These are phyloP conservation scores for Chrysosporium keratinophilum DNA, from an alignment of 2,329 filamentous ascomycete species.

Conservation along the genomic window DNA sequence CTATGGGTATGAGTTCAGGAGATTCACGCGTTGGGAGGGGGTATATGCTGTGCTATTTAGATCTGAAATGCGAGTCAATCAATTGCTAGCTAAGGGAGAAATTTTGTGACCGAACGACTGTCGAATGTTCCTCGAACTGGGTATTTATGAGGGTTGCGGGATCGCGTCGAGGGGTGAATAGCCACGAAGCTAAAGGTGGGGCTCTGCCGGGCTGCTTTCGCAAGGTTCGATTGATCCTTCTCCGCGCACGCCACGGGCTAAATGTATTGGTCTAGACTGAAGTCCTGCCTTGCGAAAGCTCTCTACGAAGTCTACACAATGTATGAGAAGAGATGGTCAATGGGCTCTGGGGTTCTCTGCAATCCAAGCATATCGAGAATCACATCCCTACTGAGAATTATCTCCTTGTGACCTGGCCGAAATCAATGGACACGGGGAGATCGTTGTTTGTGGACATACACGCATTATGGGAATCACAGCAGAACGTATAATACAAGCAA, in stretches of 20 bases:
- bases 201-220: not conserved
- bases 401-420: too few species aligned
- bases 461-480: not conserved
- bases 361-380: too few species aligned
- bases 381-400: too few species aligned
- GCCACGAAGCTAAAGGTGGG: not conserved
- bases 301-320: too few species aligned
- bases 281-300: too few species aligned
- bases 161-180: not conserved
- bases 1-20: not conserved
- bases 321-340: too few species aligned
- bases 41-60: not conserved
- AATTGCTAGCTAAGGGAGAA: not conserved
- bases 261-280: not conserved
- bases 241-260: not conserved
- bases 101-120: not conserved
- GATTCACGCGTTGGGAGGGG: not conserved
- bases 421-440: not conserved
- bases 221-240: not conserved
- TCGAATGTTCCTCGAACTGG: slow-evolving; percentile 17
- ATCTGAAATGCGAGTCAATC: not conserved
- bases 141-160: slow-evolving; percentile 1
- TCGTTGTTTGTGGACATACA: not conserved
- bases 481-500: slow-evolving; percentile 2
- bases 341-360: too few species aligned